phyloP scores from a whole-genome alignment of 2,329 filamentous ascomycete genomes.

The Neurospora crassa region DNA sequence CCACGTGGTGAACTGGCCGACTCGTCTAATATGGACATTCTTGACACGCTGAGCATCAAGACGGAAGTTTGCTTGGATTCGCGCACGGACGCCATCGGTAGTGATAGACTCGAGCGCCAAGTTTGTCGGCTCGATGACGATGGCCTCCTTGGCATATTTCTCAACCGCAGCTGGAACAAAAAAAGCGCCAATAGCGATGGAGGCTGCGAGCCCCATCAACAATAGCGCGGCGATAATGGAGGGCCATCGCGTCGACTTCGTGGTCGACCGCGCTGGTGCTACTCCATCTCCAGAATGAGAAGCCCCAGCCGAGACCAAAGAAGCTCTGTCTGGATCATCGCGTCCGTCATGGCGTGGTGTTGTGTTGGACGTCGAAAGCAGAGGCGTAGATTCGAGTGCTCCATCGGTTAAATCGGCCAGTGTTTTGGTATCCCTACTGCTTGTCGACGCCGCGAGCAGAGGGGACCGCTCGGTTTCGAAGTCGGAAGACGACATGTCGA shows the following conservation, averaged over 20 bases:
- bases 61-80: conserved; percentile 71
- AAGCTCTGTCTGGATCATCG: conserved; percentile 20
- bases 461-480: conserved; percentile 33
- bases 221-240: conserved; percentile 64
- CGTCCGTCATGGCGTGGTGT: conserved; percentile 30
- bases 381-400: conserved; percentile 39
- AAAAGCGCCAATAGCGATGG: conserved; percentile 71
- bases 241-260: conserved; percentile 55
- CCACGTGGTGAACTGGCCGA: conserved; percentile 73
- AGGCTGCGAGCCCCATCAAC: conserved; percentile 52
- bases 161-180: conserved; percentile 71
- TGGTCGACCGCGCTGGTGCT: conserved; percentile 8
- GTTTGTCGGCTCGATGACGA: conserved; percentile 72
- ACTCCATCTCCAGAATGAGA: conserved; percentile 15
- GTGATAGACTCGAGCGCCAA: conserved; percentile 83
- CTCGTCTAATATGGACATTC: conserved; percentile 58
- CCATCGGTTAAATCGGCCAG: conserved; percentile 17
- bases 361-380: conserved; percentile 32
- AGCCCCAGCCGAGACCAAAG: conserved; percentile 23
- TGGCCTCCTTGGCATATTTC: conserved; percentile 76
- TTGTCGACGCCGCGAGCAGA: conserved; percentile 29
- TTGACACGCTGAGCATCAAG: conserved; percentile 71
- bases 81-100: conserved; percentile 62
- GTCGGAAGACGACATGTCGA: conserved; percentile 27
- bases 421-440: conserved; percentile 17